Evolutionary conservation across 1,284 basidiomycete species (phyloP), one percentile per base, ranked within the genome.

Genomic region (Hortiboletus rubellus): DNA sequence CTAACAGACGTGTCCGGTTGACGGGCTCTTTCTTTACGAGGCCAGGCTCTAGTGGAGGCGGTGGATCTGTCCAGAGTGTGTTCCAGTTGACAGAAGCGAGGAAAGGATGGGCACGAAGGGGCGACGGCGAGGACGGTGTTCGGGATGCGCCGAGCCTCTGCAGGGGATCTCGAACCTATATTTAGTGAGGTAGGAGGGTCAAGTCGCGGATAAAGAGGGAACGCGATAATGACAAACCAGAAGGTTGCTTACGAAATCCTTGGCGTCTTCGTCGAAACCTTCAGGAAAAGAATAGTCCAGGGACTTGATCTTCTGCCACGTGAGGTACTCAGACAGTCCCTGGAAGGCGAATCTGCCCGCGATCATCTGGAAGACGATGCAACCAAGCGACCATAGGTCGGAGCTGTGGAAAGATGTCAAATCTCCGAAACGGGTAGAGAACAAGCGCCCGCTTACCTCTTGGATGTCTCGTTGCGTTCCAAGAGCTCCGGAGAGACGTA

Each of bases 311-410:
- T 89, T 89, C 66, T 91, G 84, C 83, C 86, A 89, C 27, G 86
- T 91, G 49, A 91, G 82, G 62, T 95, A 94, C 55, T 96, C 91
- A 2, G 89, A 88, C 14, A 94, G 80, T 34, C 89, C 89, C 59
- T 90, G 86, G 75, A 99, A 99, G 4, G 96, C 92, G 57, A 95
- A 94, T 55, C 83, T 84, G 41, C 95, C 95, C 58, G 94, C 91
- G 38, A 98, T 90, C 88, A 98, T 96, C 73, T 98, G 96, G 76
- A 91, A 98, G 37, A 99, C 76, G 54, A 98, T 93, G 74, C 96
- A 98, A 1, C 96, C 97, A 17, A 98, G 79, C 17, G 96, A 93
- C 97, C 97, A 99, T n/a, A 97, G 83, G 74, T 99, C 96, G 47
- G 93, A 92, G 57, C 94, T 94, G 31, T 24, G 7, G 3, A 50